Evolutionary conservation across 176 grass and related monocot species (phyloP), one percentile per base, ranked within the genome.

Genomic region (Puccinellia tenuiflora): DNA sequence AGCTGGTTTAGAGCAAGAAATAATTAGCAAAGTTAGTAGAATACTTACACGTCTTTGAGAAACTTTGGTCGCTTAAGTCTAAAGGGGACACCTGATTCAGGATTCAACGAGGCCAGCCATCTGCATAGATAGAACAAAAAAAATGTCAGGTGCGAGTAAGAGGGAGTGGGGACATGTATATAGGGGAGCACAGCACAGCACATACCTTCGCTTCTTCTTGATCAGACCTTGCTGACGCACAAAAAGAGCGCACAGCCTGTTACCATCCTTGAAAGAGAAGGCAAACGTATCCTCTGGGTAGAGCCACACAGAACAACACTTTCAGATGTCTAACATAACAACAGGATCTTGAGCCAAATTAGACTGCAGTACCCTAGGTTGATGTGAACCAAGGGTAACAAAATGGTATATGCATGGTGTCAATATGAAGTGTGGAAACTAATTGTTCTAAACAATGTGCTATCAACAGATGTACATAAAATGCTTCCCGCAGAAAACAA

Each of bases 1-100:
- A 30, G 20, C 29, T 39, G 24, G 43, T 64, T 78, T 68, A 40
- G 26, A 66, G 5, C 25, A 75, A 18, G 25, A 50, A 72, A 72
- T 39, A 88, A 25, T 30, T 4, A 6, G 22, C 50, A 2, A 48
- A 72, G 4, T 18, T 11, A 66, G 31, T 43, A 87, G 12, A 75
- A 53, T 77, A 59, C 86, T 79, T 79, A 84, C 87, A 29, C 5
- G 0, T 70, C 87, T 24, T 59, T 39, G 5, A 85, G 42, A 89
- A 89, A 89, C 52, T 81, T 81, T 15, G 87, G 87, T 15, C 82
- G 69, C 70, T 89, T 89, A 72, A 69, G 24, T 14, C 24, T 85
- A 29, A 7, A 14, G 62, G 39, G 12, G 69, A 53, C 60, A 14
- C 38, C 77, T 17, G 42, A 62, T 35, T 15, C 8, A 17, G 43